These are phyloP conservation scores for Harrya chromipes DNA, from an alignment of 768 basidiomycete genomes.

Conservation along the genomic window DNA sequence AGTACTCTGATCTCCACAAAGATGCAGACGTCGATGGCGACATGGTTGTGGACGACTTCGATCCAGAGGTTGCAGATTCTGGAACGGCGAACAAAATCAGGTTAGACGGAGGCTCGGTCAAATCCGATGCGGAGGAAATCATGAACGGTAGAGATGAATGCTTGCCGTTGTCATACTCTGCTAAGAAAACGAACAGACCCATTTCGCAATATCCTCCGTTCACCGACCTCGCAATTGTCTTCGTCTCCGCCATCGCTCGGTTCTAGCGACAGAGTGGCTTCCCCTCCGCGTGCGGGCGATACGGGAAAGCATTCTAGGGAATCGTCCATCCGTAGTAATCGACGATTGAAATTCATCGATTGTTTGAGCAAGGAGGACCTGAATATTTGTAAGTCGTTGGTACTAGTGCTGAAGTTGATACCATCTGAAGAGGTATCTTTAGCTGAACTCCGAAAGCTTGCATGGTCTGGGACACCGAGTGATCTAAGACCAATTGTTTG, in stretches of 20 bases:
- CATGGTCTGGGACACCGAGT: constrained; percentile 91
- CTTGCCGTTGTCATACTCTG: constrained; percentile 17
- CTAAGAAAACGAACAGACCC: constrained; percentile 50
- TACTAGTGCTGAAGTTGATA: neutral
- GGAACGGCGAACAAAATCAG: constrained; percentile 39
- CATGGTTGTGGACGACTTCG: constrained; percentile 75
- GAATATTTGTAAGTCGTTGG: constrained; percentile 62
- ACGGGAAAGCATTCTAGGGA: constrained; percentile 67
- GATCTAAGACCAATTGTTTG: constrained; percentile 90
- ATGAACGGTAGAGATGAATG: constrained; percentile 57
- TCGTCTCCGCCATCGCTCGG: constrained; percentile 3
- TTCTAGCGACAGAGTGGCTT: constrained; percentile 7
- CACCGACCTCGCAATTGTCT: constrained; percentile 9
- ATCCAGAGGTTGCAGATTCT: constrained; percentile 47
- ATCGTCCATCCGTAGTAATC: constrained; percentile 73
- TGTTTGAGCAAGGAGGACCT: constrained; percentile 75
- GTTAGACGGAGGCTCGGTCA: constrained; percentile 48
- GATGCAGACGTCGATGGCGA: constrained; percentile 74
- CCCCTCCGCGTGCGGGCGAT: constrained; percentile 24
- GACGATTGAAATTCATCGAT: constrained; percentile 77
- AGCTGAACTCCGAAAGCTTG: constrained; percentile 86
- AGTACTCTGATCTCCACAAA: constrained; percentile 26
- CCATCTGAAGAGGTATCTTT: constrained; percentile 5
- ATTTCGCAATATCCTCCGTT: constrained; percentile 49
- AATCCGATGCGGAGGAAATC: constrained; percentile 69